Evolutionary conservation across 164 flowering plant species (phyloP).

Genomic region (Vitis rupestris): DNA sequence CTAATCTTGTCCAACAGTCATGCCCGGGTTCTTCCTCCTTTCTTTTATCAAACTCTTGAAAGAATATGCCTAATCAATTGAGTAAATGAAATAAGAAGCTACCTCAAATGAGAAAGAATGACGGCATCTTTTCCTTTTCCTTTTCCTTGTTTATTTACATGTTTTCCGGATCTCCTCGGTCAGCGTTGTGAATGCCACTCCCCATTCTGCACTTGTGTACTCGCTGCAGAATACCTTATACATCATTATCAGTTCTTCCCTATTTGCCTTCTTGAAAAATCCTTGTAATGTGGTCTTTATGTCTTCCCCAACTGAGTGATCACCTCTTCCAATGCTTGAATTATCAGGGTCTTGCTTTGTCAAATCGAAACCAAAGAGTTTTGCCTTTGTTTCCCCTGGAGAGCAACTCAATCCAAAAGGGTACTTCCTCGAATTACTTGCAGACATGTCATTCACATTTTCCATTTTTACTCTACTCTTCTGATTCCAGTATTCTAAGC

Average conservation of each 20-base stretch:
- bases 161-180: constrained; percentile 45
- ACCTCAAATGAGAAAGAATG: constrained; percentile 14
- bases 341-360: constrained; percentile 12
- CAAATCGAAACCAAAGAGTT: constrained; percentile 22
- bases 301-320: constrained; percentile 25
- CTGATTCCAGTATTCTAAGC: constrained; percentile 69
- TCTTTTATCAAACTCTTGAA: constrained; percentile 7
- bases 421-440: constrained; percentile 2
- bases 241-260: constrained; percentile 44
- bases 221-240: constrained; percentile 42
- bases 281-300: constrained; percentile 31
- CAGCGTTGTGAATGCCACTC: constrained; percentile 35
- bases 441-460: not conserved
- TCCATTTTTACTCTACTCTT: constrained; percentile 4
- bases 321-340: constrained; percentile 7
- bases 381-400: constrained; percentile 14
- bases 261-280: constrained; percentile 52
- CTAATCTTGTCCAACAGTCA: not conserved
- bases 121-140: not conserved
- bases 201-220: constrained; percentile 35
- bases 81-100: constrained; percentile 10
- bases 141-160: constrained; percentile 16
- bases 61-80: constrained; percentile 14
- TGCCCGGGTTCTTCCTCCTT: not conserved
- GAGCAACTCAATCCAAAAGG: constrained; percentile 13